Evolutionary conservation across 2,329 filamentous ascomycete species (phyloP).

Genomic region (Diaporthe sp.): DNA sequence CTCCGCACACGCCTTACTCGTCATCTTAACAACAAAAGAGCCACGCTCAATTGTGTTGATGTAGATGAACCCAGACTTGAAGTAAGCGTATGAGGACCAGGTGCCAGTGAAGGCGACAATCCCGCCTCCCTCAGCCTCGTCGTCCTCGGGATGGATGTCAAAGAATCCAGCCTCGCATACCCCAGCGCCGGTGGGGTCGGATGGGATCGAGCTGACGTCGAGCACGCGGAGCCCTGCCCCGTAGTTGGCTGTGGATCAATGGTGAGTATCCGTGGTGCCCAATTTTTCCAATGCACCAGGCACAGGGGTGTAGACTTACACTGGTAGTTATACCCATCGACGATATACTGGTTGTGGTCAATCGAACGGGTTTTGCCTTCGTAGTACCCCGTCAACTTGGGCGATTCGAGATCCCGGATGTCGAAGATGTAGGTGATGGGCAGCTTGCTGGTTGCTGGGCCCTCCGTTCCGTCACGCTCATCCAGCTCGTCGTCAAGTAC

Average conservation of each 20-base stretch:
- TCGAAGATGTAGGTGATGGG: conserved; percentile 68
- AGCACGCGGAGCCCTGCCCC: conserved; percentile 61
- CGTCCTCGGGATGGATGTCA: conserved; percentile 66
- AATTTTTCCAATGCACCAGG: rapidly evolving
- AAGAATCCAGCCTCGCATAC: conserved; percentile 65
- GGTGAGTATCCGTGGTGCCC: not conserved
- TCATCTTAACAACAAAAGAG: conserved; percentile 60
- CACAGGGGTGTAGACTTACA: not conserved
- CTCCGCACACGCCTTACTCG: not conserved
- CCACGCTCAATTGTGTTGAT: conserved; percentile 68
- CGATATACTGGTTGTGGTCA: conserved; percentile 65
- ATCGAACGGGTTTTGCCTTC: conserved; percentile 57
- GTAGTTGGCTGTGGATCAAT: conserved; percentile 56
- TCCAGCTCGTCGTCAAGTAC: conserved; percentile 69
- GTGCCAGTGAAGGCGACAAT: conserved; percentile 57
- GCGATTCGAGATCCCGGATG: conserved; percentile 58
- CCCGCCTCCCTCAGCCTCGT: conserved; percentile 55
- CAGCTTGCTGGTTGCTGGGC: conserved; percentile 57
- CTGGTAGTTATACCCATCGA: conserved; percentile 61
- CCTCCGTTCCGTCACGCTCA: conserved; percentile 56
- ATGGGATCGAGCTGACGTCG: conserved; percentile 53
- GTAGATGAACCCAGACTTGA: conserved; percentile 63
- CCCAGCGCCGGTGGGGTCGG: conserved; percentile 59
- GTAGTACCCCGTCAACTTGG: conserved; percentile 59
- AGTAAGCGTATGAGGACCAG: conserved; percentile 65